Conservation (phyloP, 768 basidiomycete genomes). For the Krasilnikovozyma curviuscula region DNA sequence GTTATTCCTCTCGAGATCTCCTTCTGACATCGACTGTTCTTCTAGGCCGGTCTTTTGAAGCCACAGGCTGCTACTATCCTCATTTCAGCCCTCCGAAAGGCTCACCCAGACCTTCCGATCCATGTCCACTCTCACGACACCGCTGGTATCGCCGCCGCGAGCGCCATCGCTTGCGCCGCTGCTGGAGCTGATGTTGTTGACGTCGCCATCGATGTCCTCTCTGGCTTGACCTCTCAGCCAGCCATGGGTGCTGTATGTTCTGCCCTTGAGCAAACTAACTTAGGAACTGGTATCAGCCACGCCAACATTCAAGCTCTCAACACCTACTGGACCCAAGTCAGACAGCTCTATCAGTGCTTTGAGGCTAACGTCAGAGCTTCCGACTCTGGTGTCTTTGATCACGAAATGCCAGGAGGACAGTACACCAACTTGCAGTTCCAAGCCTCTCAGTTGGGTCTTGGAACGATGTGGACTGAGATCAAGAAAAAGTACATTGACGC, state of each 20-base stretch:
- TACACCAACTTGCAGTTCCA: constrained; percentile 54
- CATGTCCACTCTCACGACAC: constrained; percentile 99
- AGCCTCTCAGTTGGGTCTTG: constrained; percentile 88
- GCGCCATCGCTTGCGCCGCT: constrained; percentile 83
- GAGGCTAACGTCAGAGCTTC: constrained; percentile 94
- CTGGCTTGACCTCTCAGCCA: constrained; percentile 91
- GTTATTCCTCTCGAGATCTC: no score
- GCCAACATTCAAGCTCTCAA: constrained; percentile 95
- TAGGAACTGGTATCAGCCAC: constrained; percentile 57
- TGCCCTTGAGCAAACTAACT: constrained; percentile 73
- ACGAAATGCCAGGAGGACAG: constrained; percentile 90
- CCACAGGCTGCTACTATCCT: constrained; percentile 68
- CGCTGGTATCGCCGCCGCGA: constrained; percentile 91
- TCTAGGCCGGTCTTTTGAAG: constrained; percentile 43
- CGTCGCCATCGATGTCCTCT: constrained; percentile 98
- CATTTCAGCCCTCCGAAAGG: constrained; percentile 82
- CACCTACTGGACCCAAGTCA: constrained; percentile 93
- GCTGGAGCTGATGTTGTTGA: constrained; percentile 98
- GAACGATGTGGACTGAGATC: constrained; percentile 89
- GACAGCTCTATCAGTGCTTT: constrained; percentile 85
- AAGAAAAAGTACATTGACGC: constrained; percentile 98
- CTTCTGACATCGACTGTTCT: not conserved
- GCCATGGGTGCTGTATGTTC: constrained; percentile 94
- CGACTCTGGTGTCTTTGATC: constrained; percentile 94
- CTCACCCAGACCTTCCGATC: constrained; percentile 91